Base-by-base conservation (phyloP, 805 yeast genomes). In the Candida verbasci region DNA sequence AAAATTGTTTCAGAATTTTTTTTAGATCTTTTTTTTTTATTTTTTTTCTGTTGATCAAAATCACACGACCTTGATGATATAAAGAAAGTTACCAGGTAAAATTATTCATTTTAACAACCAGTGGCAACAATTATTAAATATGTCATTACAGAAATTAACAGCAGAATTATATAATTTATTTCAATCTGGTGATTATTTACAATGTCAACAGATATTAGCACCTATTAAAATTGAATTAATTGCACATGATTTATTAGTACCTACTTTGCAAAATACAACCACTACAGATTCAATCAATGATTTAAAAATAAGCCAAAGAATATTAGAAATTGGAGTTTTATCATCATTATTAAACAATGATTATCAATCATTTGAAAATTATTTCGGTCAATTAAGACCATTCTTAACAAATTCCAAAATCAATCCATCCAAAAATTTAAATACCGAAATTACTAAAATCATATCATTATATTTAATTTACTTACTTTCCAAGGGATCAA, bases 261-360 rank as follows among this genome's bases (percentile, higher is more conserved):
- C 97, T 14, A 39, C 60, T 5, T 39, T 53, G 8, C 38, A 52
- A 22, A 57, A 60, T 42, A 49, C 68, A 61, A 35, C 49, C 58
- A 38, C 58, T 45, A 35, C 59, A 49, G 57, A 61, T 49, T 72
- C 72, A 39, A 55, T 78, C 24, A 75, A 73, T 40, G 96, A 89
- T 61, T 71, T 88, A 39, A 69, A 74, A 42, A 85, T 87, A 26
- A 79, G 95, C 6, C 80, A 94, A 47, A 78, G 83, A 27, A 83
- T 91, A 29, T 66, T 93, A 34, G 97, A 93, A 58, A 76, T 88
- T 41, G 96, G 96, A 9, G 95, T 95, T 0, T 66, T 91, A 36
- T 74, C 85, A 12, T 74, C 89, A 34, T 78, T 93, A 43, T 81
- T 82, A 47, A 56, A 74, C 29, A 62, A 72, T 24, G 72, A 84